These are phyloP conservation scores for Cyberlindnera petersonii DNA, from an alignment of 805 yeast genomes.

Conservation along the genomic window DNA sequence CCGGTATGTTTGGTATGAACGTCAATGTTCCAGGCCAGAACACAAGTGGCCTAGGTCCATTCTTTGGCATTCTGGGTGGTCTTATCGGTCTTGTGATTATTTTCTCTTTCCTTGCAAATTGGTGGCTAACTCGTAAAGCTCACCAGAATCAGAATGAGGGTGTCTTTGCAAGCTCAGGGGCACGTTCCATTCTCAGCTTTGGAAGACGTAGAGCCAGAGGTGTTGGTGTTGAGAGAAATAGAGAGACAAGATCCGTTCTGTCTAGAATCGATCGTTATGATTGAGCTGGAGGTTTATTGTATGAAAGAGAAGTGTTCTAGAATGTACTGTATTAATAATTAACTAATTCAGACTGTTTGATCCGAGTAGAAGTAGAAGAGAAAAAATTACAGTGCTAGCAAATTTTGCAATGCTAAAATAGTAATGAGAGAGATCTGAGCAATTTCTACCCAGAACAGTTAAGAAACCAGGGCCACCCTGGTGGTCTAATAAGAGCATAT, in stretches of 20 bases:
- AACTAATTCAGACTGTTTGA: background rate
- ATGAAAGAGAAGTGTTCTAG: too few species aligned
- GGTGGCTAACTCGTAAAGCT: conserved; percentile 35
- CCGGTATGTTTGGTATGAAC: conserved; percentile 96
- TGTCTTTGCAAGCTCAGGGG: conserved; percentile 21
- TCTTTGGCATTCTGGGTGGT: conserved; percentile 60
- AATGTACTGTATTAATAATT: background rate
- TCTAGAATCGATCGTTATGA: conserved; percentile 27
- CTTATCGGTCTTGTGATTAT: conserved; percentile 38
- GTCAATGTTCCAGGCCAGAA: conserved; percentile 77
- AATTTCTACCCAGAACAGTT: too few species aligned
- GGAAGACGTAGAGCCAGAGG: conserved; percentile 17
- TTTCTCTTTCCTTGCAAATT: conserved; percentile 39
- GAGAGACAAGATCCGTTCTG: conserved; percentile 28
- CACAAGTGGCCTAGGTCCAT: conserved; percentile 51
- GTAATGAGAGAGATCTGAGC: too few species aligned
- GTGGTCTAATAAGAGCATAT: background rate
- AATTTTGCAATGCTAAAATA: too few species aligned
- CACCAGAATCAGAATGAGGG: conserved; percentile 27
- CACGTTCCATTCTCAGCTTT: conserved; percentile 32
- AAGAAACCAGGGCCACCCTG: too few species aligned
- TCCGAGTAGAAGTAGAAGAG: background rate
- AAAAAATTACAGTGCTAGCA: too few species aligned
- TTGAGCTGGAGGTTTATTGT: too few species aligned
- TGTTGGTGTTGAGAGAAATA: conserved; percentile 17